Evolutionary conservation across 2,329 filamentous ascomycete species (phyloP), one percentile per base, ranked within the genome.

Genomic region (Gremmenia infestans): DNA sequence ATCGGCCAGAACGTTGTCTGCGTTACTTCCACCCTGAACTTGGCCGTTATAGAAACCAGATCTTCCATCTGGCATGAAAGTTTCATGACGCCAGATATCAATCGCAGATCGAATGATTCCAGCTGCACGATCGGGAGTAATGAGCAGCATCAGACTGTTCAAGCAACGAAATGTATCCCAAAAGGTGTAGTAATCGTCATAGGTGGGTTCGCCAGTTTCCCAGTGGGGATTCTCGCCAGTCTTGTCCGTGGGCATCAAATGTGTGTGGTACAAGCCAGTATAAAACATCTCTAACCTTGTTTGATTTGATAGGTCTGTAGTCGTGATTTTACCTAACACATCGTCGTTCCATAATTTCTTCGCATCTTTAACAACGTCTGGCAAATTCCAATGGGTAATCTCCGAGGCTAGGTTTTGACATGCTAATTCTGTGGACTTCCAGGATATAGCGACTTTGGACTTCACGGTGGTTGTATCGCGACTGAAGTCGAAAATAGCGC

Each of bases 1-100:
- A 64, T 89, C 86, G 3, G 86, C 86, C n/a, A 89, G 78, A 3
- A 89, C 79, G 54, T 86, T 88, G 67, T 89, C 86, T 3, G 81
- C 79, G 63, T 88, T 88, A 19, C 80, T 85, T 9, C 86, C 86
- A 7, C 84, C 86, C 66, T 89, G 86, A 0, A 82, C 80, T 7
- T 78, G 74, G 9, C 86, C 86, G 60, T 87, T 89, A 72, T 74
- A 86, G 68, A 87, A 83, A 2, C 81, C 85, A 0, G 82, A 86
- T 7, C 85, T 79, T 0, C 76, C 85, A 62, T 87, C 84, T 0
- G 84, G 83, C 65, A 86, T 73, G 62, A 78, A 87, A 5, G 82
- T 83, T 5, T 83, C 82, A 57, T 82, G 72, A 49, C 81, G 74
- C 79, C 81, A 88, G 62, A 85, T 81, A 63, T 88, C 85, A 52